Evolutionary conservation across 2,329 filamentous ascomycete species (phyloP).

Genomic region (Thelonectria discophora): DNA sequence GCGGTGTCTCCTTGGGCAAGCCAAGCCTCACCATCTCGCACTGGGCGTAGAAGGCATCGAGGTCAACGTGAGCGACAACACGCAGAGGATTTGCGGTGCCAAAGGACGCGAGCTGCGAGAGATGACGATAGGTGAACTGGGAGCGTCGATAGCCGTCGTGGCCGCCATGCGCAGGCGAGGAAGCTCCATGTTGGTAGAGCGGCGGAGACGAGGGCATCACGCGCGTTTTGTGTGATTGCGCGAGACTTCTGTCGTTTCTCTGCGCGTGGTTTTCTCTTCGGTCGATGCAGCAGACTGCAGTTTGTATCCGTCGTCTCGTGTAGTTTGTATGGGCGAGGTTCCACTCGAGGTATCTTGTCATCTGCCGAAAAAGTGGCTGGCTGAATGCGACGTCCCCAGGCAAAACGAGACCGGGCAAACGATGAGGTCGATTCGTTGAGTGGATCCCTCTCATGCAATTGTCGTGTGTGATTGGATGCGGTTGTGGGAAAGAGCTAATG

Average conservation of each 20-base stretch:
- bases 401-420: background rate
- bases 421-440: background rate
- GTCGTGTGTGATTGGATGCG: background rate
- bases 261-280: too few relatives aligned
- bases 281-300: too few relatives aligned
- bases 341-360: background rate
- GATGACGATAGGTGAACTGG: slow-evolving; percentile 84
- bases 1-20: slow-evolving; percentile 76
- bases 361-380: background rate
- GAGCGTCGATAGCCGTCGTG: slow-evolving; percentile 58
- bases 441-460: background rate
- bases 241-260: background rate
- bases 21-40: slow-evolving; percentile 91
- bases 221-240: slow-evolving; percentile 5
- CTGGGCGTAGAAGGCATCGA: slow-evolving; percentile 98
- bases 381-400: background rate
- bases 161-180: slow-evolving; percentile 41
- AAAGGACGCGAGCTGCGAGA: slow-evolving; percentile 77
- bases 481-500: background rate
- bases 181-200: slow-evolving; percentile 26
- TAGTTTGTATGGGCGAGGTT: background rate
- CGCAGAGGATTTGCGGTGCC: slow-evolving; percentile 80
- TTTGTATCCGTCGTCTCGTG: too few relatives aligned
- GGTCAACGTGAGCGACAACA: slow-evolving; percentile 89
- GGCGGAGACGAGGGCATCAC: slow-evolving; percentile 39